phyloP scores from a whole-genome alignment of 176 grass and related monocot genomes.

The Phoenix roebelenii region DNA sequence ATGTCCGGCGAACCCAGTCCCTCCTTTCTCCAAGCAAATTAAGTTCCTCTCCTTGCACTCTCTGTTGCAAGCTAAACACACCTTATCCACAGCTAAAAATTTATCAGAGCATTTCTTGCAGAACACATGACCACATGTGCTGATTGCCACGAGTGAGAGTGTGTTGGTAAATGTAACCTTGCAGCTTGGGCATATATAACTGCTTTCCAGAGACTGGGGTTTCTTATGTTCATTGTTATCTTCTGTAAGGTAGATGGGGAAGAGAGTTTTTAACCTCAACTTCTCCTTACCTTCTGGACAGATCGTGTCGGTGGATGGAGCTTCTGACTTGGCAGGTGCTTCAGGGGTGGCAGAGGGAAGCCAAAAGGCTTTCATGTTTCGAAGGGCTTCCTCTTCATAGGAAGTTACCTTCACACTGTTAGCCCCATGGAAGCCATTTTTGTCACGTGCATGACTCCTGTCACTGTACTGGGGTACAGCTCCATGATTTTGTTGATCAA shows the following conservation, averaged over 20 bases:
- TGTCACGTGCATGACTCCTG: slow-evolving; percentile 32
- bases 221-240: slow-evolving; percentile 40
- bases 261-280: slow-evolving; percentile 75
- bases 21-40: slow-evolving; percentile 82
- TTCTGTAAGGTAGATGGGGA: slow-evolving; percentile 69
- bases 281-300: slow-evolving; percentile 93
- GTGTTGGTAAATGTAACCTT: slow-evolving; percentile 89
- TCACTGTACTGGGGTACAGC: slow-evolving; percentile 74
- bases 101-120: slow-evolving; percentile 96
- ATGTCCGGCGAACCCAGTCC: slow-evolving; percentile 78
- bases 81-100: slow-evolving; percentile 66
- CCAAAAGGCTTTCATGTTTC: slow-evolving; percentile 99
- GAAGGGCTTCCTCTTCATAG: slow-evolving; percentile 94
- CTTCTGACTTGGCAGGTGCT: slow-evolving; percentile 44
- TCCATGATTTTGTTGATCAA: slow-evolving; percentile 92
- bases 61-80: slow-evolving; percentile 69
- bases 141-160: slow-evolving; percentile 53
- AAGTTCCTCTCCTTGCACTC: slow-evolving; percentile 78
- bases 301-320: slow-evolving; percentile 55
- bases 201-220: slow-evolving; percentile 50
- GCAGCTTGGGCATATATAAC: slow-evolving; percentile 93
- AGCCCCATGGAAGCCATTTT: slow-evolving; percentile 86
- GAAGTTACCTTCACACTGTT: slow-evolving; percentile 96
- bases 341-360: slow-evolving; percentile 92
- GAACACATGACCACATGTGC: slow-evolving; percentile 87